Conservation (phyloP, 306 rosid genomes). For the Vigna trinervia region DNA sequence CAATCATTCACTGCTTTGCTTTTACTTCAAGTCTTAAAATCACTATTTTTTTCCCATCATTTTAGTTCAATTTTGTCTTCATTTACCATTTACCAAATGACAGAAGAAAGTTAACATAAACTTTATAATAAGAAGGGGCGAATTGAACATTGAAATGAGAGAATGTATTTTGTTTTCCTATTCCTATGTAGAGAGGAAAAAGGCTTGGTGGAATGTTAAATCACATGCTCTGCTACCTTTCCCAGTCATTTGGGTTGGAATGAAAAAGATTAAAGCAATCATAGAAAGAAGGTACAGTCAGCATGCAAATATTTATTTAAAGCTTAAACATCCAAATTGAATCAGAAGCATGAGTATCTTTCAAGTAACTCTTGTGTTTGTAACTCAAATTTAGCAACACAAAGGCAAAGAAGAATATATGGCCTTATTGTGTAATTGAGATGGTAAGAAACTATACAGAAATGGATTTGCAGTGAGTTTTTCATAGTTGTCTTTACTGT, state of each 20-base stretch:
- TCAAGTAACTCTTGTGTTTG: constrained; percentile 32
- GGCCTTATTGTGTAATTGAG: too few relatives aligned
- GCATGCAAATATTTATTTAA: constrained; percentile 11
- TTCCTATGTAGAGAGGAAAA: neutral
- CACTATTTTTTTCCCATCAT: too few relatives aligned
- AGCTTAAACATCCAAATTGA: constrained; percentile 2
- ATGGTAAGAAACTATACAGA: too few relatives aligned
- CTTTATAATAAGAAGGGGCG: neutral
- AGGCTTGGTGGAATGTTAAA: constrained; percentile 9
- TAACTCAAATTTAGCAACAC: constrained; percentile 18
- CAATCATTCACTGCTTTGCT: too few relatives aligned
- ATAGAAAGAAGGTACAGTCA: constrained; percentile 9
- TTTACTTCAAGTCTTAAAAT: too few relatives aligned
- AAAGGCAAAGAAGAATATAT: too few relatives aligned
- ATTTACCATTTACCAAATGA: neutral
- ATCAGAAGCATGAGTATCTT: constrained; percentile 16
- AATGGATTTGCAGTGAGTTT: too few relatives aligned
- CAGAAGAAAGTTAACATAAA: neutral
- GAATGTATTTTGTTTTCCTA: neutral
- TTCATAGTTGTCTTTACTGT: too few relatives aligned
- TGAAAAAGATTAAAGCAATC: constrained; percentile 32
- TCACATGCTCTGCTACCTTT: constrained; percentile 38
- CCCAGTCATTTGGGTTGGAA: constrained; percentile 24
- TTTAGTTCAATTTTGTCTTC: too few relatives aligned
- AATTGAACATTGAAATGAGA: neutral